Conservation (phyloP, 2,329 filamentous ascomycete genomes). For the Apiospora marii region DNA sequence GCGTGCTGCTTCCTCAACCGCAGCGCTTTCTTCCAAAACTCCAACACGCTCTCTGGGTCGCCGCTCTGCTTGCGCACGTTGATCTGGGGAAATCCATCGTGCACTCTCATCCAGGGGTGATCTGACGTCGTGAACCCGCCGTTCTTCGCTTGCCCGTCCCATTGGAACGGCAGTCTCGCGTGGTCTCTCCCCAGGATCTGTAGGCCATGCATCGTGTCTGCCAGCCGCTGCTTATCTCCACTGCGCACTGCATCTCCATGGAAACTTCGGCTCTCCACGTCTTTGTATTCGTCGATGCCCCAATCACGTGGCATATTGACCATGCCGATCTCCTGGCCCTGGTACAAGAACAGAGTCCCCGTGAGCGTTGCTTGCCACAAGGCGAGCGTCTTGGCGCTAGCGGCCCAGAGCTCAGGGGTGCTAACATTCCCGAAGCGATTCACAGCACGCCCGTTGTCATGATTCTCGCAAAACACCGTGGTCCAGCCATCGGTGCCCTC, state of each 20-base stretch:
- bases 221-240: conserved; percentile 46
- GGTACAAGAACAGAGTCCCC: conserved; percentile 65
- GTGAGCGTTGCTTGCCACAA: conserved; percentile 57
- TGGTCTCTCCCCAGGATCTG: conserved; percentile 69
- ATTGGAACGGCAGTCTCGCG: conserved; percentile 71
- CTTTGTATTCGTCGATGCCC: conserved; percentile 61
- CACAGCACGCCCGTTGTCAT: conserved; percentile 67
- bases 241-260: conserved; percentile 54
- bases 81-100: conserved; percentile 62
- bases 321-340: conserved; percentile 70
- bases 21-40: conserved; percentile 66
- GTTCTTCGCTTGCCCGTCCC: conserved; percentile 60
- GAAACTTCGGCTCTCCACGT: conserved; percentile 61
- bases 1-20: conserved; percentile 60
- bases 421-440: conserved; percentile 60
- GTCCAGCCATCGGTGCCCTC: conserved; percentile 62
- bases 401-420: conserved; percentile 50
- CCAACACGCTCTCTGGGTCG: conserved; percentile 59
- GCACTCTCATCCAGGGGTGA: conserved; percentile 73
- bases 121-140: conserved; percentile 64
- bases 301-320: conserved; percentile 60
- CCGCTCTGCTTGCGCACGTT: conserved; percentile 61
- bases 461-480: conserved; percentile 69
- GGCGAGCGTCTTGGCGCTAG: conserved; percentile 61
- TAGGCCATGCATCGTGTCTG: conserved; percentile 59